phyloP scores from a whole-genome alignment of 2,329 filamentous ascomycete species.

The Fusarium sp. region DNA sequence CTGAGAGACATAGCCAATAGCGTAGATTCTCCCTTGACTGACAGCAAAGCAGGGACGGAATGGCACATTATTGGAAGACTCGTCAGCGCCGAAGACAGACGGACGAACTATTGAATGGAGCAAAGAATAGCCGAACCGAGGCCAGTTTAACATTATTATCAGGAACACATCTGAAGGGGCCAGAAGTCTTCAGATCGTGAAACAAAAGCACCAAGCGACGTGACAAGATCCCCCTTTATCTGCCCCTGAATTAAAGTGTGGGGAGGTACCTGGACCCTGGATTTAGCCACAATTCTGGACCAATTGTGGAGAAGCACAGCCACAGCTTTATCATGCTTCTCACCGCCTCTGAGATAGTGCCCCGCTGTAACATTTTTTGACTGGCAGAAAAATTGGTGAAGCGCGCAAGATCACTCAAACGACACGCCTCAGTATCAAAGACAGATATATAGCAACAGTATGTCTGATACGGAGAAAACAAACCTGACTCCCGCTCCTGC shows the following conservation, averaged over 20 bases:
- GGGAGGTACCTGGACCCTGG: constrained; percentile 35
- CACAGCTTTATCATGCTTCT: constrained; percentile 11
- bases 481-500: constrained; percentile 48
- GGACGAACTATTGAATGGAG: constrained; percentile 6
- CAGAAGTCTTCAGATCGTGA: constrained; percentile 21
- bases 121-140: background rate
- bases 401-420: constrained; percentile 9
- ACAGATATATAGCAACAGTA: constrained; percentile 41
- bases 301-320: constrained; percentile 12
- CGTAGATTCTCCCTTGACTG: constrained; percentile 21
- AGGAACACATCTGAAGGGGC: constrained; percentile 13
- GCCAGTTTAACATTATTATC: background rate
- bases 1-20: constrained; percentile 32
- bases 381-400: constrained; percentile 43
- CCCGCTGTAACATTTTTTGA: constrained; percentile 38
- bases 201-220: constrained; percentile 33
- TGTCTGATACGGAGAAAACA: constrained; percentile 52
- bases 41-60: constrained; percentile 20
- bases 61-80: constrained; percentile 20
- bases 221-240: constrained; percentile 33
- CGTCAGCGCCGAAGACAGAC: background rate
- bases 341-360: constrained; percentile 33
- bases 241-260: constrained; percentile 36
- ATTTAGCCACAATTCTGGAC: constrained; percentile 32
- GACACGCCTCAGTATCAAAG: constrained; percentile 10